These are phyloP conservation scores for Penicillium nucicola DNA, from an alignment of 495 filamentous ascomycete species.

Conservation along the genomic window DNA sequence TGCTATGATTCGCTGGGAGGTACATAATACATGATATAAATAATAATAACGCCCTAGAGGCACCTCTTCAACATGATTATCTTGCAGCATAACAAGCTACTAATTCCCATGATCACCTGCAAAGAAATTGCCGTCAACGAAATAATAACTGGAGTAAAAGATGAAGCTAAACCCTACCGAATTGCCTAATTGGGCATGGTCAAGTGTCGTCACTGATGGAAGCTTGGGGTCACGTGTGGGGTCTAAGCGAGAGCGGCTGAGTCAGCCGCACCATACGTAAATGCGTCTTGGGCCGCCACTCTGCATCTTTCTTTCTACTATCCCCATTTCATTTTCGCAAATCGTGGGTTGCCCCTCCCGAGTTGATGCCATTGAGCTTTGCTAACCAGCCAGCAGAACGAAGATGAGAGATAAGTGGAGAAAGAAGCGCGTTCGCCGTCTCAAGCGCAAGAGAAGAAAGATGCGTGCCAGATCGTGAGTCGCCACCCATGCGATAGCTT, in stretches of 20 bases:
- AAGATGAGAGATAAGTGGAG: slow-evolving; percentile 99
- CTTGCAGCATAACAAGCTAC: neutral
- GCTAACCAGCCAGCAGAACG: slow-evolving; percentile 40
- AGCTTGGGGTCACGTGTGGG: slow-evolving; percentile 1
- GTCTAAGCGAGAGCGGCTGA: slow-evolving; percentile 37
- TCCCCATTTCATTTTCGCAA: slow-evolving; percentile 52
- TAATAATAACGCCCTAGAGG: neutral
- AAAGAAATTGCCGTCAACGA: too few relatives aligned
- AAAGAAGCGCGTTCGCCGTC: slow-evolving; percentile 97
- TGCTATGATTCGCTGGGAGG: neutral
- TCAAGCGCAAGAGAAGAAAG: slow-evolving; percentile 99
- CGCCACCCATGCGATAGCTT: neutral
- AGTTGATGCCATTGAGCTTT: slow-evolving; percentile 10
- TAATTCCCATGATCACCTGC: neutral
- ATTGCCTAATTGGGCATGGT: slow-evolving; percentile 9
- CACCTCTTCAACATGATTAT: too few relatives aligned
- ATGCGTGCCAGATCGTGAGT: slow-evolving; percentile 87
- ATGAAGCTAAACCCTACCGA: slow-evolving; percentile 4
- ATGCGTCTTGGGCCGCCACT: slow-evolving; percentile 30
- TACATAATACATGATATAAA: neutral
- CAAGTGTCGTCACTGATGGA: slow-evolving; percentile 9
- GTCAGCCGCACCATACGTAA: slow-evolving; percentile 47
- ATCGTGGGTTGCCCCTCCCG: slow-evolving; percentile 40
- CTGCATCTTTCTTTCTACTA: slow-evolving; percentile 48
- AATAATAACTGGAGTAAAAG: too few relatives aligned